A percentile compares a stretch with the other conserved stretches of the same genome.
phyloP scores from a whole-genome alignment of 495 filamentous ascomycete genomes.

The Rostrohypoxylon terebratum region DNA sequence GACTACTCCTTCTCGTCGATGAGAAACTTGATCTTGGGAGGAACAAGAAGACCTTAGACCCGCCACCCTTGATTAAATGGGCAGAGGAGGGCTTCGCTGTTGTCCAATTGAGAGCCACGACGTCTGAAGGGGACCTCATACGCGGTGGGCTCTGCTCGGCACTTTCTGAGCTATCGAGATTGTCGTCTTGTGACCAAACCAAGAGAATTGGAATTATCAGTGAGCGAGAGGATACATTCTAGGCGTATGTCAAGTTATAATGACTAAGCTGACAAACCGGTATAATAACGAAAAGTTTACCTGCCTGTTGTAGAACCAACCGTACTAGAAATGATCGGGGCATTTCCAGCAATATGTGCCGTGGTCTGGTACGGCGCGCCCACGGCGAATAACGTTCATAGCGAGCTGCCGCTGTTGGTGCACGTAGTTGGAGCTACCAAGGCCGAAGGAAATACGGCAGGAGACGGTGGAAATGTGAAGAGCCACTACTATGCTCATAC shows the following conservation, averaged over 20 bases:
- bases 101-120: conserved; percentile 50
- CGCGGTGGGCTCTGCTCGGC: conserved; percentile 35
- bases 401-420: conserved; percentile 33
- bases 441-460: background rate
- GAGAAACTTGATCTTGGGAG: conserved; percentile 32
- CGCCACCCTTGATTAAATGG: conserved; percentile 66
- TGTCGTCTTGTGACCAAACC: conserved; percentile 46
- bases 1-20: conserved; percentile 44
- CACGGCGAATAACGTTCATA: background rate
- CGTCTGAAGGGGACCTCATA: conserved; percentile 17
- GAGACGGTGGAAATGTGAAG: conserved; percentile 2
- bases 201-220: conserved; percentile 53
- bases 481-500: conserved; percentile 51
- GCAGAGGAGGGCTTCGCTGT: conserved; percentile 70
- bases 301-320: background rate
- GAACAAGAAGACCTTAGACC: conserved; percentile 52
- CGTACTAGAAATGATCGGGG: conserved; percentile 28
- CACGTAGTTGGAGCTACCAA: conserved; percentile 30
- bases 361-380: conserved; percentile 49
- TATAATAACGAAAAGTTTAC: conserved; percentile 24
- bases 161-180: conserved; percentile 38
- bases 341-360: conserved; percentile 47
- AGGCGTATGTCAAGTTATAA: background rate
- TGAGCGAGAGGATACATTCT: conserved; percentile 33
- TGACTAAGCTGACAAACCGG: background rate